Conservation (phyloP, 257 asterid species). For the Nyctanthes arbortristis region DNA sequence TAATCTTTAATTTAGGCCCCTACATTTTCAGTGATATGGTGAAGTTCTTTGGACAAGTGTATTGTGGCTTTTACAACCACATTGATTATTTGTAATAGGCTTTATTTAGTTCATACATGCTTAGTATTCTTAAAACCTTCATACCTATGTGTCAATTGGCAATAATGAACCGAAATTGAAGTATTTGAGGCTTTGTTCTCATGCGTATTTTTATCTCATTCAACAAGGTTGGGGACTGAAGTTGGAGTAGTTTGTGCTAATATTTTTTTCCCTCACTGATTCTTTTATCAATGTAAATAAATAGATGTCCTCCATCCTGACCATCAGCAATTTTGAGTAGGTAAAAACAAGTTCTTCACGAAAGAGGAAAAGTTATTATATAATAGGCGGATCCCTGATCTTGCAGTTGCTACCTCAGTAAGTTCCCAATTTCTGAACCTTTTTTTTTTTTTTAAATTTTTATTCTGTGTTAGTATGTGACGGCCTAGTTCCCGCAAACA, state of each 20-base stretch:
- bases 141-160: background rate
- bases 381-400: constrained; percentile 74
- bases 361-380: constrained; percentile 68
- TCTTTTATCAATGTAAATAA: background rate
- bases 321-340: constrained; percentile 37
- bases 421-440: constrained; percentile 28
- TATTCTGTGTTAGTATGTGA: constrained; percentile 1
- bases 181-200: background rate
- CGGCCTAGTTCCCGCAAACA: no score
- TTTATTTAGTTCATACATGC: background rate
- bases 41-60: no score
- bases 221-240: background rate
- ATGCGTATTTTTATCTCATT: background rate
- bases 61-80: background rate
- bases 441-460: background rate
- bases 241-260: constrained; percentile 9
- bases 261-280: constrained; percentile 7
- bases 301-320: constrained; percentile 11
- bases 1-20: background rate
- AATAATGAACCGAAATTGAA: constrained; percentile 2
- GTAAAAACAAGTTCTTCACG: constrained; percentile 65
- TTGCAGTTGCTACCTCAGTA: constrained; percentile 76
- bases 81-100: background rate
- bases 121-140: background rate
- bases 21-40: no score